phyloP scores from a whole-genome alignment of 192 early-diverging fungal species.

The Umbelopsis sp. region DNA sequence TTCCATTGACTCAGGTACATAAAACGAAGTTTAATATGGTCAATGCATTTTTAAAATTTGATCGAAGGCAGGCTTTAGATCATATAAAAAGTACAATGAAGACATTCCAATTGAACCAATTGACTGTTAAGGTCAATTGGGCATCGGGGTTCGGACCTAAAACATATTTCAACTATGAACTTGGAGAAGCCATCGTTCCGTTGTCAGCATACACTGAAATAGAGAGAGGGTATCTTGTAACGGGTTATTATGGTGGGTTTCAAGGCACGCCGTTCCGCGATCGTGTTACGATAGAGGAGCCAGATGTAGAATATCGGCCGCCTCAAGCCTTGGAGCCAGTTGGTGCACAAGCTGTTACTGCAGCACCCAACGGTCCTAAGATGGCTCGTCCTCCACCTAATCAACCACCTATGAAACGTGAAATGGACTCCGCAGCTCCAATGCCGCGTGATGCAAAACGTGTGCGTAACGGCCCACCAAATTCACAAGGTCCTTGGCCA shows the following conservation, averaged over 20 bases:
- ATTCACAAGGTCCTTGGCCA: not conserved
- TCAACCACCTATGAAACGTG: not conserved
- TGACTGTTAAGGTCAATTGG: constrained; percentile 41
- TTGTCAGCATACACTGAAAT: constrained; percentile 26
- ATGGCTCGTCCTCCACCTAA: not conserved
- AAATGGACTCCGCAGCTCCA: not conserved
- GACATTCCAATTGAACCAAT: constrained; percentile 17
- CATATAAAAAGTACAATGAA: constrained; percentile 23
- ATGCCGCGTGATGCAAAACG: not conserved
- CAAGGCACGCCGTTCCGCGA: constrained; percentile 32
- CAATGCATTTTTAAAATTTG: constrained; percentile 29
- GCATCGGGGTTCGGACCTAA: constrained; percentile 46
- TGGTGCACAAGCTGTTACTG: not conserved
- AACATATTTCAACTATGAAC: constrained; percentile 39
- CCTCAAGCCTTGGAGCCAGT: constrained; percentile 11
- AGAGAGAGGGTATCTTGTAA: constrained; percentile 34
- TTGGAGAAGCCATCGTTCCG: constrained; percentile 38
- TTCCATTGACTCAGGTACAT: not conserved
- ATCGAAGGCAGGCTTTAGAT: constrained; percentile 18
- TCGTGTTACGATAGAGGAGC: constrained; percentile 42
- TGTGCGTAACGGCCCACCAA: not conserved
- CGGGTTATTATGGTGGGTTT: constrained; percentile 34
- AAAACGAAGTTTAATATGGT: constrained; percentile 13
- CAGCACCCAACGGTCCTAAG: not conserved
- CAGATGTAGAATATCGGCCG: constrained; percentile 32